These are phyloP conservation scores for Aureobasidium sp. DNA, from an alignment of 2,329 filamentous ascomycete species.

Conservation along the genomic window DNA sequence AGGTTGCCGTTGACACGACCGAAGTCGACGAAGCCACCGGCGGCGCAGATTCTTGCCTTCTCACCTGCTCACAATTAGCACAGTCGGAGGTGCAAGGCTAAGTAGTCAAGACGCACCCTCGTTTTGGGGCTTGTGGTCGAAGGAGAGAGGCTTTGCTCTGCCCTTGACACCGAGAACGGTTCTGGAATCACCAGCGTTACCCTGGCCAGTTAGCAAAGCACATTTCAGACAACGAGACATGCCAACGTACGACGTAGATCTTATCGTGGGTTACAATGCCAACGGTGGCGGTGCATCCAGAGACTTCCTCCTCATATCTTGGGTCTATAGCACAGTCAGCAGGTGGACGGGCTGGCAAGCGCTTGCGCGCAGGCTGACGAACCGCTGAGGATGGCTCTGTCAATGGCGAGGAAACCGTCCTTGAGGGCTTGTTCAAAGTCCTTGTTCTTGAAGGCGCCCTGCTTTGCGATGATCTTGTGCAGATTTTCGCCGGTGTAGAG, in stretches of 20 bases:
- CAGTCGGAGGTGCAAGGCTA: conserved; percentile 16
- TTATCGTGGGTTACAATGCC: conserved; percentile 82
- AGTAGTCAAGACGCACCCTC: conserved; percentile 56
- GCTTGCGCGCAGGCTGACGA: conserved; percentile 28
- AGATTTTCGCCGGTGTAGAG: conserved; percentile 87
- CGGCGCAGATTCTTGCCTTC: conserved; percentile 90
- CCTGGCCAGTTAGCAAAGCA: conserved; percentile 45
- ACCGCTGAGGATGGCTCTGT: conserved; percentile 94
- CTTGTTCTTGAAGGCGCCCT: conserved; percentile 83
- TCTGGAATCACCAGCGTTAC: conserved; percentile 93
- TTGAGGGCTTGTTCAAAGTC: conserved; percentile 94
- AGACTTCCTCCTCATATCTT: conserved; percentile 95
- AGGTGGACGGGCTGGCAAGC: background rate
- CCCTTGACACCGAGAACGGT: conserved; percentile 94
- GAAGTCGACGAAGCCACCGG: conserved; percentile 96
- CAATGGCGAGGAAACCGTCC: conserved; percentile 92
- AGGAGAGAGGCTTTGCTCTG: conserved; percentile 93
- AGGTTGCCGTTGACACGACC: conserved; percentile 97
- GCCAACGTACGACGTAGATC: conserved; percentile 78
- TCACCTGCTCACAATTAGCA: conserved; percentile 54
- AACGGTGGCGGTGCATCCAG: conserved; percentile 92
- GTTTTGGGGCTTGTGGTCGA: conserved; percentile 98
- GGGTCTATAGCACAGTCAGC: conserved; percentile 56
- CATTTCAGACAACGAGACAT: background rate
- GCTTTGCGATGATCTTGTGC: conserved; percentile 88